phyloP scores from a whole-genome alignment of 495 filamentous ascomycete genomes.

The Neurospora sublineolata region DNA sequence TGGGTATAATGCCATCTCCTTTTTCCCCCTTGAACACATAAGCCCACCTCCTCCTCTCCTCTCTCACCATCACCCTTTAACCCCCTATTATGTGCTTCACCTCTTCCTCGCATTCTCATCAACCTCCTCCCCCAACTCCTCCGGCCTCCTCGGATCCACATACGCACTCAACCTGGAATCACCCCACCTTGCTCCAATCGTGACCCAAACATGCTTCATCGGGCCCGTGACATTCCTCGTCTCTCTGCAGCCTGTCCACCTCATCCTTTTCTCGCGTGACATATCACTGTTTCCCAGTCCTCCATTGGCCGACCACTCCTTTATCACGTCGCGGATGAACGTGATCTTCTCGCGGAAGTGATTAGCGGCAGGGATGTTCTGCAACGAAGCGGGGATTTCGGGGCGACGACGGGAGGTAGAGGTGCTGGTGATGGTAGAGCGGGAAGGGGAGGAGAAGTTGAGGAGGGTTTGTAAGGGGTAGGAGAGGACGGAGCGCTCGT shows the following conservation, averaged over 20 bases:
- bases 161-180: constrained; percentile 45
- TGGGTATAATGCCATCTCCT: background rate
- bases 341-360: constrained; percentile 67
- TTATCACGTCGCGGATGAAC: constrained; percentile 59
- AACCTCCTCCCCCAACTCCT: constrained; percentile 36
- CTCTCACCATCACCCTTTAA: background rate
- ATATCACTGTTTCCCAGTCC: constrained; percentile 53
- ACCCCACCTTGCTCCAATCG: constrained; percentile 64
- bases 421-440: constrained; percentile 26
- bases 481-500: constrained; percentile 47
- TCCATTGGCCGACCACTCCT: constrained; percentile 60
- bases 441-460: constrained; percentile 35
- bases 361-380: constrained; percentile 60
- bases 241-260: constrained; percentile 60
- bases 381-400: constrained; percentile 47
- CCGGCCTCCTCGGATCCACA: constrained; percentile 40
- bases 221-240: constrained; percentile 44
- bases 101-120: constrained; percentile 20
- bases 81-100: background rate
- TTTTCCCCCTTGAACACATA: background rate
- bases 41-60: background rate
- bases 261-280: constrained; percentile 38
- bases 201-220: constrained; percentile 72
- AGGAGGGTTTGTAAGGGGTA: constrained; percentile 48
- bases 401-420: constrained; percentile 32